These are phyloP conservation scores for Colletotrichum higginsianum DNA, from an alignment of 2,329 filamentous ascomycete genomes.

Conservation along the genomic window DNA sequence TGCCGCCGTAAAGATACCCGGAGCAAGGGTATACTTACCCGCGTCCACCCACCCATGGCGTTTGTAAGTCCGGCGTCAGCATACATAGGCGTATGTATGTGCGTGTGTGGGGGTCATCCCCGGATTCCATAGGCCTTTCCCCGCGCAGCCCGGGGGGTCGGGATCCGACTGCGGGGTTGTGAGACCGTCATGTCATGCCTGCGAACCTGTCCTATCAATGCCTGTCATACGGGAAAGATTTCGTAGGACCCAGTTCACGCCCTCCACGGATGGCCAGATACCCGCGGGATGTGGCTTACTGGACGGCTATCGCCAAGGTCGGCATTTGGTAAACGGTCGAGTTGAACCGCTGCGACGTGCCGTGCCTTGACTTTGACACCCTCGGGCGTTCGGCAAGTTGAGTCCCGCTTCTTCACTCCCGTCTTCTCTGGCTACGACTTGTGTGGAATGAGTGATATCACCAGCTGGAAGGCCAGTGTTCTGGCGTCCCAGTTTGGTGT, in stretches of 20 bases:
- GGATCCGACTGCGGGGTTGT: constrained; percentile 19
- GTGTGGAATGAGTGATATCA: too few relatives aligned
- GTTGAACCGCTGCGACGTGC: neutral
- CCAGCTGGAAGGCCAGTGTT: neutral
- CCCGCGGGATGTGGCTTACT: constrained; percentile 29
- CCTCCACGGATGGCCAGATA: neutral
- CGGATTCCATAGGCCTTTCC: constrained; percentile 7
- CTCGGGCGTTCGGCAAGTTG: constrained; percentile 8
- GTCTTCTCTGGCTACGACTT: too few relatives aligned
- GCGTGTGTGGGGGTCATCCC: constrained; percentile 10
- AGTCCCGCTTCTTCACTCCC: too few relatives aligned
- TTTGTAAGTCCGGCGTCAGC: constrained; percentile 30
- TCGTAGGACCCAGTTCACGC: neutral
- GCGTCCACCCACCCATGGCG: neutral
- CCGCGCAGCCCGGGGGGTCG: constrained; percentile 26
- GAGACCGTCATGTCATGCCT: neutral
- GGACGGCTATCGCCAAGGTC: constrained; percentile 37
- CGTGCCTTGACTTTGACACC: neutral
- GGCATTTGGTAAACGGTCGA: constrained; percentile 44
- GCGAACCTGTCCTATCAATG: neutral
- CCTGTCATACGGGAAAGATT: neutral
- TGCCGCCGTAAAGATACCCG: neutral
- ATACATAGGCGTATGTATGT: neutral
- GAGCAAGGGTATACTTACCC: constrained; percentile 26
- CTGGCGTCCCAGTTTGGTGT: too few relatives aligned